These are phyloP conservation scores for Penicillium bialowiezense DNA, from an alignment of 495 filamentous ascomycete species.

Conservation along the genomic window DNA sequence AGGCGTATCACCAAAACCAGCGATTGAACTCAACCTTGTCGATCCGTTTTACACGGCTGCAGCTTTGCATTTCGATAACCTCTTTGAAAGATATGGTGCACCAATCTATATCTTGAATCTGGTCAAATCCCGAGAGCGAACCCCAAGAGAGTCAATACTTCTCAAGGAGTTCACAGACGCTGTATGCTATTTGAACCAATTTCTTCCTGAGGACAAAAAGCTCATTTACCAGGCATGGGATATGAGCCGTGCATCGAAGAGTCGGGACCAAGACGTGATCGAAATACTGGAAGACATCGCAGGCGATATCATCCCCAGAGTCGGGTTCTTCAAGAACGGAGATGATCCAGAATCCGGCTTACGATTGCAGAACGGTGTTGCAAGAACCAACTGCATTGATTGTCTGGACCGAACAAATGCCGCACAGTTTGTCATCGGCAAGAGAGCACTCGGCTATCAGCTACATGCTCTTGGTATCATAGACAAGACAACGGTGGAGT, in stretches of 20 bases:
- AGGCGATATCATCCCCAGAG: conserved; percentile 77
- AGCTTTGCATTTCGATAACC: conserved; percentile 92
- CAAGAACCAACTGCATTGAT: conserved; percentile 96
- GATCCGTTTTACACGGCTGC: conserved; percentile 97
- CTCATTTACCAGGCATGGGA: conserved; percentile 95
- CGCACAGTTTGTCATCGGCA: conserved; percentile 97
- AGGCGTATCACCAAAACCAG: conserved; percentile 91
- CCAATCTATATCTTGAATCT: conserved; percentile 92
- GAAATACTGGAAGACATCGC: conserved; percentile 84
- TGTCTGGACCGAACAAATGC: conserved; percentile 96
- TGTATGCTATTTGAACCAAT: conserved; percentile 92
- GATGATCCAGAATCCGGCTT: conserved; percentile 59
- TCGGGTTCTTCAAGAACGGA: conserved; percentile 94
- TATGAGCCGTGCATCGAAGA: conserved; percentile 95
- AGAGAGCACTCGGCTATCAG: conserved; percentile 87
- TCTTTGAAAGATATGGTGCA: conserved; percentile 90
- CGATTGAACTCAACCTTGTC: conserved; percentile 87
- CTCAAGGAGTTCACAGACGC: conserved; percentile 84
- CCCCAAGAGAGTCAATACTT: conserved; percentile 89
- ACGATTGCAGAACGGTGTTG: conserved; percentile 85
- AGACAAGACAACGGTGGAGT: conserved; percentile 72
- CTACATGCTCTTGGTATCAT: conserved; percentile 91
- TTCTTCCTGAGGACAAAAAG: conserved; percentile 76
- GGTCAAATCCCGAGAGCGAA: conserved; percentile 85
- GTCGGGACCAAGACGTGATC: conserved; percentile 94